Evolutionary conservation across 495 filamentous ascomycete species (phyloP).

Genomic region (Hypoxylon perforatum): DNA sequence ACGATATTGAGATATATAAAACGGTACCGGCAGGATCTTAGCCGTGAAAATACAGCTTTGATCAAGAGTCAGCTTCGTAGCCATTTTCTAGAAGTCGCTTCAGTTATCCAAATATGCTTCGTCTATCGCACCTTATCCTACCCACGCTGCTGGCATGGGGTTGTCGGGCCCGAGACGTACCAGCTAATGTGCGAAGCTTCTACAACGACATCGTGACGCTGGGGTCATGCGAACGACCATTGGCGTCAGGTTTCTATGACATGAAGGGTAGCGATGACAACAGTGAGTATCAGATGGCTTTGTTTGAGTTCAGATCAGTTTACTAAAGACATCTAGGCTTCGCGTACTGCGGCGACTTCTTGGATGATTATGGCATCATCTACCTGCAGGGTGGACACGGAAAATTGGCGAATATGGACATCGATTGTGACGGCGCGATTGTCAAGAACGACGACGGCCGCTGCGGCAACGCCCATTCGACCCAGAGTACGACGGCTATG

Average conservation of each 20-base stretch:
- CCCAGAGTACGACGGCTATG: conserved; percentile 60
- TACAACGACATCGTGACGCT: conserved; percentile 13
- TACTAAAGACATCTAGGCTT: conserved; percentile 14
- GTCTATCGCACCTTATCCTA: background rate
- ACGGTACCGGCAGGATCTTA: background rate
- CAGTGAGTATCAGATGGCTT: conserved; percentile 7
- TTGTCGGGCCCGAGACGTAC: conserved; percentile 13
- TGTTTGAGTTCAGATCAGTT: background rate
- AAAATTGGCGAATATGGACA: conserved; percentile 59
- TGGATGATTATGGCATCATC: conserved; percentile 21
- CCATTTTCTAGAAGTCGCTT: background rate
- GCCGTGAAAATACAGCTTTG: background rate
- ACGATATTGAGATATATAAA: conserved; percentile 1
- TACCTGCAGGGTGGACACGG: conserved; percentile 11
- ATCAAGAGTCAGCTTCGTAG: background rate
- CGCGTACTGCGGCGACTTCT: conserved; percentile 20
- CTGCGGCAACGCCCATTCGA: conserved; percentile 51
- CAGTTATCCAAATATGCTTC: background rate
- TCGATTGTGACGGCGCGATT: conserved; percentile 65
- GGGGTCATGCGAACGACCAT: conserved; percentile 10
- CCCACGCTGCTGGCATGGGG: background rate
- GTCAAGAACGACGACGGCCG: conserved; percentile 35
- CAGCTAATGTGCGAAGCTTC: conserved; percentile 7
- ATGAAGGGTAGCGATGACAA: conserved; percentile 13
- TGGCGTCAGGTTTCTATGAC: conserved; percentile 17